phyloP scores from a whole-genome alignment of 2,329 filamentous ascomycete genomes.

The Clonostachys byssicola region DNA sequence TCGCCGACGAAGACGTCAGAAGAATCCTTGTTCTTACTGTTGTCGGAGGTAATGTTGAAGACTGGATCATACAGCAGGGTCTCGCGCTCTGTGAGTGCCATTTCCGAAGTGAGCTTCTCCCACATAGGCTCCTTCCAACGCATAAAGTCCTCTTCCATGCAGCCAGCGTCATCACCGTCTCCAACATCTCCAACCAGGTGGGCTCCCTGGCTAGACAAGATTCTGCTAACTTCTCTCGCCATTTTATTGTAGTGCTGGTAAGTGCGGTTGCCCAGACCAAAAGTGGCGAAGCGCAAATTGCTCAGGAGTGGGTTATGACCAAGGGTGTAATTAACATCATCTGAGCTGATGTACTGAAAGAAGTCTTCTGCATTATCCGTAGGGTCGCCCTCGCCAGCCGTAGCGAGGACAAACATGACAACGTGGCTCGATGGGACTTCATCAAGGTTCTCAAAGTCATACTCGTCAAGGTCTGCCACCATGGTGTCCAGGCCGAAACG shows the following conservation, averaged over 20 bases:
- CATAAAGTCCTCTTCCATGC: constrained; percentile 23
- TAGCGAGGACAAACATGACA: constrained; percentile 23
- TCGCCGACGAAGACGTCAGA: not conserved
- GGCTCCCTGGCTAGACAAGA: constrained; percentile 14
- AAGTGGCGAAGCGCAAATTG: constrained; percentile 16
- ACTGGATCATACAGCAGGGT: constrained; percentile 10
- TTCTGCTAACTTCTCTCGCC: constrained; percentile 12
- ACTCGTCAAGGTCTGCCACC: constrained; percentile 53
- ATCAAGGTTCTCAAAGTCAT: constrained; percentile 28
- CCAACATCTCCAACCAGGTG: constrained; percentile 11
- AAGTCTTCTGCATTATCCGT: constrained; percentile 22
- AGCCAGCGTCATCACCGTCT: constrained; percentile 17
- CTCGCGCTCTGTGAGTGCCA: constrained; percentile 14
- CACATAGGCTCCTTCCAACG: constrained; percentile 20
- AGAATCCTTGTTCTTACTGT: constrained; percentile 4
- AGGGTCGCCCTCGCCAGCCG: constrained; percentile 28
- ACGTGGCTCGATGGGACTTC: constrained; percentile 12
- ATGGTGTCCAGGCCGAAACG: constrained; percentile 86
- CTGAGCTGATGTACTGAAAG: constrained; percentile 11
- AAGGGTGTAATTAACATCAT: not conserved
- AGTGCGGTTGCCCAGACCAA: constrained; percentile 26
- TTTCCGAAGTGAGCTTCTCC: constrained; percentile 5
- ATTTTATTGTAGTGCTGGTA: constrained; percentile 26
- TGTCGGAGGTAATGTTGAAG: constrained; percentile 1
- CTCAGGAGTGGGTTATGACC: not conserved